Base-by-base conservation (phyloP, 2,329 filamentous ascomycete species). In the Aspergillus tanneri region DNA sequence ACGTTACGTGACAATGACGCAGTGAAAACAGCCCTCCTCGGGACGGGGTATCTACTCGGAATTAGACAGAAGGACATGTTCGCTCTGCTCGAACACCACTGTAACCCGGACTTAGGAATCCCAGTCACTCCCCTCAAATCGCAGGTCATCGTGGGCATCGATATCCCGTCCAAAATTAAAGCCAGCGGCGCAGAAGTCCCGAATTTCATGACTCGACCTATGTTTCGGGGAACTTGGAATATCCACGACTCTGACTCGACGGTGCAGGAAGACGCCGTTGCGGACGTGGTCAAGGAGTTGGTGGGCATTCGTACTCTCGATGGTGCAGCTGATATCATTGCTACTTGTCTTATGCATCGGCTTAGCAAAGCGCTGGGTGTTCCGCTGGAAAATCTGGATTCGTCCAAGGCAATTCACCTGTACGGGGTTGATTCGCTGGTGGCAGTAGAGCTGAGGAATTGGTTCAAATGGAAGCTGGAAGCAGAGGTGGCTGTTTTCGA, bases 401-500 rank as follows among this genome's bases (percentile, higher is more conserved):
- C 43, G 2, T 32, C 38, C 5, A 21, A 27, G 24, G 30, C 44
- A 3, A 32, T 47, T 6, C 23, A 40, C 37, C 3, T 7, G 5
- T 64, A 60, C 40, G 64, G 64, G 2, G 28, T 64, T 24, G 64
- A 68, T 25, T 66, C 63, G 12, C 47, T 66, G 9, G 54, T 61
- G 16, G 63, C 63, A 0, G 59, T 68, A 43, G 64, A 68, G 41
- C 53, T 68, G n/a, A 41, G 61, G 36, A 61, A 60, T 16, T 67
- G 61, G 62, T 57, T 66, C 14, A 46, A 53, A 1, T 49, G 56
- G 7, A 55, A 64, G 43, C 30, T 60, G 27, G 46, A 19, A 16
- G 39, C 25, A 18, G 23, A 42, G 8, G 14, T 42, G 14, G 21
- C 21, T 11, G 12, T 40, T 23, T 24, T 40, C 4, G 12, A 24